Evolutionary conservation across 768 basidiomycete genomes (phyloP).

Genomic region (Cubamyces lactineus): DNA sequence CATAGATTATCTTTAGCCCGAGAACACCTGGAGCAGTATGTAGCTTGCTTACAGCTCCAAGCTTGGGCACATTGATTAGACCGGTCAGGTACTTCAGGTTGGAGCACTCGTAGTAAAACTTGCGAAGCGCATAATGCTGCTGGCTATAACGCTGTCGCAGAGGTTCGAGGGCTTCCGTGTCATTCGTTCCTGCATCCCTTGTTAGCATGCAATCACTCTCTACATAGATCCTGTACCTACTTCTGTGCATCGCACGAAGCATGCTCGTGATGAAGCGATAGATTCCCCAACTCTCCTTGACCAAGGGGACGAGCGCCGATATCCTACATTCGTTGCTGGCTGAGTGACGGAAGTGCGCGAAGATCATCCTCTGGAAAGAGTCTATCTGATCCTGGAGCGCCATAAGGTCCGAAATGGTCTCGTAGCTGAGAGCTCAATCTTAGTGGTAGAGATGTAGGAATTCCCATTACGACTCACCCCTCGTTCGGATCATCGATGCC

Average conservation of each 20-base stretch:
- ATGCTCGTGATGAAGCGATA: slow-evolving; percentile 99
- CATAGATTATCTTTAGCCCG: not conserved
- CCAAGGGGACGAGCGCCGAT: slow-evolving; percentile 91
- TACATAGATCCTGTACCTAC: slow-evolving; percentile 47
- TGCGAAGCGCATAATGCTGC: slow-evolving; percentile 91
- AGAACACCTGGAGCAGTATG: not conserved
- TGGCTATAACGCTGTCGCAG: slow-evolving; percentile 84
- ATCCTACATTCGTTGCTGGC: slow-evolving; percentile 98
- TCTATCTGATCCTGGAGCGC: slow-evolving; percentile 98
- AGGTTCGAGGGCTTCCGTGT: slow-evolving; percentile 86
- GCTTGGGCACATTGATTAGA: slow-evolving; percentile 96
- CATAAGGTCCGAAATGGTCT: slow-evolving; percentile 98
- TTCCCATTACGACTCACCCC: slow-evolving; percentile 61
- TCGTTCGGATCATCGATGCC: slow-evolving; percentile 99
- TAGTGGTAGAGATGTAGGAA: not conserved
- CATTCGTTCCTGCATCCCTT: slow-evolving; percentile 72
- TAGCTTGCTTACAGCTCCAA: slow-evolving; percentile 68
- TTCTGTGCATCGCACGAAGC: slow-evolving; percentile 94
- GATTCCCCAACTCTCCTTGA: slow-evolving; percentile 99
- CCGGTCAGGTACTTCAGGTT: slow-evolving; percentile 98
- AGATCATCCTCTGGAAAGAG: slow-evolving; percentile 97
- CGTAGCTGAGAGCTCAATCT: slow-evolving; percentile 62
- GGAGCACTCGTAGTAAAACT: slow-evolving; percentile 99
- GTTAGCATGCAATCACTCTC: slow-evolving; percentile 8
- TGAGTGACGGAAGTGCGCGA: slow-evolving; percentile 90